Evolutionary conservation across 2,329 filamentous ascomycete species (phyloP), one percentile per base, ranked within the genome.

Genomic region (Talaromyces amestolkiae): DNA sequence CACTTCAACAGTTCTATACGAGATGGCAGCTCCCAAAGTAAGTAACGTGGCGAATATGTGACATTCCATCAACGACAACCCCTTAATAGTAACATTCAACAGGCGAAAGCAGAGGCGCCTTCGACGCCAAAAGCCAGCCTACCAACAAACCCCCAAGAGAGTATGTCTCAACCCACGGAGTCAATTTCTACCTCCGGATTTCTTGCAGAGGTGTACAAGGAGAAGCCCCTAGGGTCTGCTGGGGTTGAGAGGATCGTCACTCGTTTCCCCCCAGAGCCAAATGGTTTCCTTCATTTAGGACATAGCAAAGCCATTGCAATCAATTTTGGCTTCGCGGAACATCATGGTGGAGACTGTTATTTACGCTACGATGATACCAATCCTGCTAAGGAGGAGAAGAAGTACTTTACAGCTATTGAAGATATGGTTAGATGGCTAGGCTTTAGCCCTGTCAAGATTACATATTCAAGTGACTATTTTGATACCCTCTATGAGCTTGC

Each of bases 271-370:
- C 91, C 91, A 22, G 91, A 94, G 79, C 95, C 95, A 58, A 98
- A 98, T 77, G 95, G 94, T 15, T 67, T 35, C 22, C 54, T 63
- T 35, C 93, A 97, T 75, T 91, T 98, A 71, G 94, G 94, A 22
- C 95, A 98, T 76, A 91, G 91, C 69, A 98, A 98, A 81, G 94
- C 95, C 24, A 97, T 98, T 76, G 90, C 92, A 0, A 88, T 98
- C 77, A 97, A 98, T 80, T 98, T 98, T 79, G 94, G 94, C 7
- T 98, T 97, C 76, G 94, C 95, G 15, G 87, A 86, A 73, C 88
- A 89, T 74, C 91, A 96, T 75, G 90, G 90, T 41, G 94, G 94
- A 66, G 33, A 53, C 68, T 91, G 87, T 77, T 89, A 90, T 73
- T 79, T 93, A 68, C 86, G 94, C 72, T 97, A 91, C 77, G 95